Evolutionary conservation across 2,329 filamentous ascomycete species (phyloP), one percentile per base, ranked within the genome.

Genomic region (Leptographium lundbergii): DNA sequence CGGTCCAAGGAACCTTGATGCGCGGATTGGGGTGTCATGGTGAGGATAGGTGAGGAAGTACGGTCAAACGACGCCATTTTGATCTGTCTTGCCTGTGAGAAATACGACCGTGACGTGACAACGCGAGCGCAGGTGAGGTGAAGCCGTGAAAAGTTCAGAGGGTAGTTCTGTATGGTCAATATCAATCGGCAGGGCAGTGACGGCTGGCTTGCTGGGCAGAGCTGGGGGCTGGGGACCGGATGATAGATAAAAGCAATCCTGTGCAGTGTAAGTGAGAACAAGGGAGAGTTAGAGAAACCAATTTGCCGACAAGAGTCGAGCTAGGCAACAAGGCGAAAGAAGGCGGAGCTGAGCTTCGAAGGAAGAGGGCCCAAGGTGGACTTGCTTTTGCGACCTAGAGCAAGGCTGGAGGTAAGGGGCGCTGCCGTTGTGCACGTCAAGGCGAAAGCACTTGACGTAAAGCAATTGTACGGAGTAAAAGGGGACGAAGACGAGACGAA

Each of bases 1-100:
- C 69, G 72, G 66, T 70, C 70, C 63, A 76, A 72, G 63, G 70
- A 68, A 60, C 68, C 66, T 62, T 74, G 73, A 64, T 75, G 73
- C 63, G 71, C 69, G 59, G 71, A 68, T 67, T 73, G 75, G 59
- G 73, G 71, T 57, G 71, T 71, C 69, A 77, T 75, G 69, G 73
- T 73, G 63, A 79, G 70, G 64, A 78, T 72, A 56, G 77, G 77
- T 63, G 75, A 77, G 59, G 74, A 70, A 61, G 71, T 70, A 63
- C 72, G 70, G 65, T 72, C 69, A 67, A 75, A 77, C 63, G 73
- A 74, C 58, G 74, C 69, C 76, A 78, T 78, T 48, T 58, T 65
- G 66, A 53, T 53, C 34, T 53, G 48, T 57, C 27, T 13, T 36
- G 55, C 42, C 17, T 24, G 19, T 32, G 55, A 48, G 55, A 36